A percentile compares a stretch with the other conserved stretches of the same genome.
Evolutionary conservation across 1,284 basidiomycete species (phyloP).

Genomic region (Naganishia albida): DNA sequence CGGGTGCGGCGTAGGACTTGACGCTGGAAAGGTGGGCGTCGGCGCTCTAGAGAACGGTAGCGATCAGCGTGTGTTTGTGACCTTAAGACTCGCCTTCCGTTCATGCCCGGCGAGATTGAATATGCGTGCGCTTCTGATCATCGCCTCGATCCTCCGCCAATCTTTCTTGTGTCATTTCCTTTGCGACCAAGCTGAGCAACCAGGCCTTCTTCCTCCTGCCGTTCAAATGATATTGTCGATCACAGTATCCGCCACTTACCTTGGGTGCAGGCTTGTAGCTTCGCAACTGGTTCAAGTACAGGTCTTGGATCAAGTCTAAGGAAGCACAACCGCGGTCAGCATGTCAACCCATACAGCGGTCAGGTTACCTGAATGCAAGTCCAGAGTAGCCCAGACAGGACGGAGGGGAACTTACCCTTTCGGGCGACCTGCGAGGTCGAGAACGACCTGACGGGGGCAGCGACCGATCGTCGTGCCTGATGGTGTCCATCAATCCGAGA

Average conservation of each 20-base stretch:
- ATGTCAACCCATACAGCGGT: neutral
- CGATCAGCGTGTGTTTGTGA: neutral
- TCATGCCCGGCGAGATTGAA: no score
- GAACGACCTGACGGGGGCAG: slow-evolving; percentile 56
- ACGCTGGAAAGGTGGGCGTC: slow-evolving; percentile 80
- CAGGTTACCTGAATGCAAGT: neutral
- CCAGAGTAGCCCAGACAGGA: neutral
- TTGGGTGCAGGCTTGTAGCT: slow-evolving; percentile 69
- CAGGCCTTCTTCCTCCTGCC: no score
- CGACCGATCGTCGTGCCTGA: slow-evolving; percentile 43
- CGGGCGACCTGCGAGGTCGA: slow-evolving; percentile 66
- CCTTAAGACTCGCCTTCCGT: neutral
- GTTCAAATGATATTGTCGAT: no score
- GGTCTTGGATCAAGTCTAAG: slow-evolving; percentile 84
- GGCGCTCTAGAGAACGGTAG: slow-evolving; percentile 61
- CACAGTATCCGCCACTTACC: slow-evolving; percentile 41
- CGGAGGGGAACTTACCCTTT: slow-evolving; percentile 61
- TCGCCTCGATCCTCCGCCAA: neutral
- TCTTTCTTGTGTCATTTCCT: no score
- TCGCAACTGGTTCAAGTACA: slow-evolving; percentile 88
- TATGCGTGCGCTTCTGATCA: no score
- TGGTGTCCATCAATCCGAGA: no score
- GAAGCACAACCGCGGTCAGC: neutral
- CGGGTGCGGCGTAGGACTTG: slow-evolving; percentile 69
- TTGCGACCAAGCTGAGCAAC: no score